A percentile compares a stretch with the other conserved stretches of the same genome.
These are phyloP conservation scores for Aspergillus glaucus DNA, from an alignment of 2,329 filamentous ascomycete genomes.

Conservation along the genomic window DNA sequence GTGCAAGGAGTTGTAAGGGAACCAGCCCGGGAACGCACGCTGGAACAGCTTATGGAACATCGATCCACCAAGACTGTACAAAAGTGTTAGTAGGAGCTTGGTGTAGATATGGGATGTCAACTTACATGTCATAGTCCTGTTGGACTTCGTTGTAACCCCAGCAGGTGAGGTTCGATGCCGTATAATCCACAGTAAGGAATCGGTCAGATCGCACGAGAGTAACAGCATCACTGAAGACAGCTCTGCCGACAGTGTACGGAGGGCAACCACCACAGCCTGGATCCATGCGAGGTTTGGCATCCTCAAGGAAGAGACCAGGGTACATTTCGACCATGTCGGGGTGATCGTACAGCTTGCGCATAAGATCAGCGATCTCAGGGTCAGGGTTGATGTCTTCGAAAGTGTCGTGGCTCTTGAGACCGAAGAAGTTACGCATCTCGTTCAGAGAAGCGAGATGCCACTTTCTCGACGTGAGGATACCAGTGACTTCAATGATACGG, in stretches of 20 bases:
- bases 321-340: conserved; percentile 65
- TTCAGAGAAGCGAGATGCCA: conserved; percentile 50
- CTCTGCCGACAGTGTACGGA: conserved; percentile 33
- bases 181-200: conserved; percentile 37
- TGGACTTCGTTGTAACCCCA: conserved; percentile 36
- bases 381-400: conserved; percentile 57
- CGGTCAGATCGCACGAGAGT: conserved; percentile 37
- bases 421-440: conserved; percentile 60
- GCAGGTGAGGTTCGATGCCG: conserved; percentile 31
- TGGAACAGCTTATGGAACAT: conserved; percentile 26
- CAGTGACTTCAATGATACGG: conserved; percentile 69
- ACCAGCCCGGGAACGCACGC: conserved; percentile 22
- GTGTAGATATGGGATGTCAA: too few species aligned
- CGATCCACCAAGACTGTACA: conserved; percentile 17
- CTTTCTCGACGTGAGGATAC: conserved; percentile 67
- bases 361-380: conserved; percentile 48
- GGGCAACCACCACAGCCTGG: conserved; percentile 35
- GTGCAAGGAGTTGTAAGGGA: conserved; percentile 22
- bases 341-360: conserved; percentile 56
- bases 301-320: conserved; percentile 54
- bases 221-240: conserved; percentile 40
- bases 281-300: conserved; percentile 31
- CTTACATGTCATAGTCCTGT: conserved; percentile 19
- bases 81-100: neutral
- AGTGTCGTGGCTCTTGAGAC: conserved; percentile 49